Evolutionary conservation across 768 basidiomycete genomes (phyloP), one percentile per base, ranked within the genome.

Genomic region (Polyporus arcularius): DNA sequence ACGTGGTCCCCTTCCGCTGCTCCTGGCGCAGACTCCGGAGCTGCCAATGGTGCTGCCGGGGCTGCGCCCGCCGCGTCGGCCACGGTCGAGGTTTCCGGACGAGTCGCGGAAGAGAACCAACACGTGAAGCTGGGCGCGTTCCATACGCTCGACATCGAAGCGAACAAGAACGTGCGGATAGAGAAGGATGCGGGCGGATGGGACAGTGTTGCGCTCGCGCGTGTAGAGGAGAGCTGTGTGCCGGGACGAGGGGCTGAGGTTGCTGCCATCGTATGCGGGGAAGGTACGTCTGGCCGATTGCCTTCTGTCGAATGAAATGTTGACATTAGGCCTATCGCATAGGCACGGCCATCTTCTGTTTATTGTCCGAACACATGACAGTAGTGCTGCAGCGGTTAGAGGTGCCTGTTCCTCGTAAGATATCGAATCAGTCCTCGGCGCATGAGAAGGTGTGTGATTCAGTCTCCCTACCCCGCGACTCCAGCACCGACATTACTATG

Each of bases 211-310:
- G 90, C 95, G 1, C 72, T 89, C 14, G 82, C 85, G 31, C 81
- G 96, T 18, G 85, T 99, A 0, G 81, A 91, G 53, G 97, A 98
- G 63, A 85, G 94, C 21, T 95, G 93, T 56, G 79, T 92, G 41
- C 94, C 94, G n/a, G 97, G 96, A 28, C 80, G 90, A 66, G 96
- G 97, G 0, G 97, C 97, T 4, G 97, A 99, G 69, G 89, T 99
- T 4, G 97, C 92, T 14, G 97, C 97, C 0, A 82, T 99, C 26
- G 93, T 99, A 4, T 94, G 92, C 65, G 96, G 97, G 38, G 97
- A 99, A 79, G 97, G 84, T 84, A 41, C 15, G 56, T 42, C 31
- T 28, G n/a, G 30, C n/a, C 26, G 15, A n/a, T 18, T 15, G 43
- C 21, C 21, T 5, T n/a, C 4, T 38, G 5, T 15, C 28, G 16